Conservation (phyloP, 2,329 filamentous ascomycete genomes). For the Alternaria viburni region DNA sequence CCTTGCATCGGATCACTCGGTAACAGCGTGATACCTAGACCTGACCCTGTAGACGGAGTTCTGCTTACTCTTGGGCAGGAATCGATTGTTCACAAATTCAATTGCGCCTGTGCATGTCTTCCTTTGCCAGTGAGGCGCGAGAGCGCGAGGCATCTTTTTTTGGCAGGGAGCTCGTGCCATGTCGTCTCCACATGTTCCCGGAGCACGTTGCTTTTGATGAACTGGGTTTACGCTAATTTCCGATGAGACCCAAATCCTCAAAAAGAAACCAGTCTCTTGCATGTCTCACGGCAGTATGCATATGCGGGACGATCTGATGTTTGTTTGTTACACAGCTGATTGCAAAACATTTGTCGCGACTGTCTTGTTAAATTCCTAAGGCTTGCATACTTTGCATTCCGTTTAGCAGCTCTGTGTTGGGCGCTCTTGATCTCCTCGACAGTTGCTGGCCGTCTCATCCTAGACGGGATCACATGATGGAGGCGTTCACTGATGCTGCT, state of each 20-base stretch:
- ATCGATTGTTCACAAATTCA: neutral
- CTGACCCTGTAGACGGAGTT: neutral
- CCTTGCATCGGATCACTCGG: neutral
- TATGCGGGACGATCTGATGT: constrained; percentile 14
- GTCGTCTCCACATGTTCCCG: neutral
- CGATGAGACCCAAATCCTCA: neutral
- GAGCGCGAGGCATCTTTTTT: neutral
- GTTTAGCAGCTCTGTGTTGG: neutral
- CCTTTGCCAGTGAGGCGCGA: neutral
- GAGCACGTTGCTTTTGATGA: constrained; percentile 2
- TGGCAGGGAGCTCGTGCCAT: constrained; percentile 1
- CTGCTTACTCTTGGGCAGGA: constrained; percentile 5
- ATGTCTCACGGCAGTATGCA: constrained; percentile 30
- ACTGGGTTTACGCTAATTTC: constrained; percentile 1
- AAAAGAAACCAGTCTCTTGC: constrained; percentile 7
- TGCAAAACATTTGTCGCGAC: constrained; percentile 19
- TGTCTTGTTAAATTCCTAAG: neutral
- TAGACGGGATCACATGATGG: constrained; percentile 14
- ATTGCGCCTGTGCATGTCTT: neutral
- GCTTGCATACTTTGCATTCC: neutral
- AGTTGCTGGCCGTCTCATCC: neutral
- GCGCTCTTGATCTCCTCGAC: neutral
- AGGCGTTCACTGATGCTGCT: constrained; percentile 9
- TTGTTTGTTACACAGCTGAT: constrained; percentile 37
- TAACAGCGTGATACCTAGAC: constrained; percentile 2